Evolutionary conservation across 495 filamentous ascomycete species (phyloP), one percentile per base, ranked within the genome.

Genomic region (Penicillium canescens): DNA sequence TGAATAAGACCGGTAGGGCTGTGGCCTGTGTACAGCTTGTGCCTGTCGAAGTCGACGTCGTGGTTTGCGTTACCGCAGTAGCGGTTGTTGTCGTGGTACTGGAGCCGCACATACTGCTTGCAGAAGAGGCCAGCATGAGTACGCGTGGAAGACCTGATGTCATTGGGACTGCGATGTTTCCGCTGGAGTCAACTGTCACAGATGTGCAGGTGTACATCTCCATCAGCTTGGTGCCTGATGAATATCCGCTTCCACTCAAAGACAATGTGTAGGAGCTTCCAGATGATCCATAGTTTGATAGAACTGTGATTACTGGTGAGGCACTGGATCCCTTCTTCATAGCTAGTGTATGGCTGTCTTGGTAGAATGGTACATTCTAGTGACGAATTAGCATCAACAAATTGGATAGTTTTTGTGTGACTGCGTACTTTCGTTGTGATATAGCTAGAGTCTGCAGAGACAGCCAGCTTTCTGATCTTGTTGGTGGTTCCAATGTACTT

Each of bases 311-410:
- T 38, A 86, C 67, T 50, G 82, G 79, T 1, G 62, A 63, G 4
- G 72, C 73, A 3, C 67, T 59, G n/a, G 52, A 62, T 4, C 86
- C 86, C 65, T 89, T 89, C 16, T 82, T 73, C 68, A 86, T 78
- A 4, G 77, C 84, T 18, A 89, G 65, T 4, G 76, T 83, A 38
- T 73, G 63, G 42, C 59, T 69, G 50, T 84, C 81, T 5, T 70
- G 74, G 63, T 81, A 85, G 42, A 83, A 74, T 1, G 79, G 69
- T 16, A 59, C 20, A 21, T 69, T 67, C 66, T 69, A 33, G 11
- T 10, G 9, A 10, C 0, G 0, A 2, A 16, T 52, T 42, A 52
- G 16, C 16, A 7, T 36, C 1, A 0, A 1, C 2, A 6, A 13
- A 26, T 3, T 3, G 47, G 16, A 14, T 6, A 10, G 13, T 8